phyloP scores from a whole-genome alignment of 208 protist species.

The Leishmania major region DNA sequence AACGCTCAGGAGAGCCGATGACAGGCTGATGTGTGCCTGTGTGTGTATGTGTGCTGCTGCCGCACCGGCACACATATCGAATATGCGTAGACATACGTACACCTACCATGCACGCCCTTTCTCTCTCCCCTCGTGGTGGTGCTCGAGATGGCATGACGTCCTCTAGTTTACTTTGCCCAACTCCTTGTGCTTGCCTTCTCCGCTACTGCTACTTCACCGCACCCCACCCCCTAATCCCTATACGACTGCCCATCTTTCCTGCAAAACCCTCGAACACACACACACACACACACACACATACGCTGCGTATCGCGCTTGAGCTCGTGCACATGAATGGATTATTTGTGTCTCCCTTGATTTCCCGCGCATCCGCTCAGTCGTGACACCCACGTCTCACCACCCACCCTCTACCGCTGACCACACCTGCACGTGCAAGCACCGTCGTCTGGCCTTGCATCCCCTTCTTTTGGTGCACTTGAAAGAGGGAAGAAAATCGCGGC shows the following conservation, averaged over 20 bases:
- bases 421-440: background rate
- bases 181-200: background rate
- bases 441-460: background rate
- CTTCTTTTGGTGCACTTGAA: background rate
- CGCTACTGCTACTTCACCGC: background rate
- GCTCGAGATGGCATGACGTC: background rate
- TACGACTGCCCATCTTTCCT: background rate
- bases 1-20: background rate
- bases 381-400: background rate
- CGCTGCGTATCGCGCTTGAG: background rate
- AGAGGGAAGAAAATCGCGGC: background rate
- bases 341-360: background rate
- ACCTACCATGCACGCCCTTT: background rate
- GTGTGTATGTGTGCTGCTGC: background rate
- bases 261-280: background rate
- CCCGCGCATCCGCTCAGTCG: background rate
- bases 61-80: background rate
- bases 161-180: background rate
- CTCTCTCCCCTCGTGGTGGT: background rate
- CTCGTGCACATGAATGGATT: background rate
- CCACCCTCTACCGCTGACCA: background rate
- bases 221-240: background rate
- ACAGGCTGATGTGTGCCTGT: background rate
- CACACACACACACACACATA: background rate
- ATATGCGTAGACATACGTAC: background rate